Evolutionary conservation across 129 eudicot genomes (phyloP).

Genomic region (Tagetes patula): DNA sequence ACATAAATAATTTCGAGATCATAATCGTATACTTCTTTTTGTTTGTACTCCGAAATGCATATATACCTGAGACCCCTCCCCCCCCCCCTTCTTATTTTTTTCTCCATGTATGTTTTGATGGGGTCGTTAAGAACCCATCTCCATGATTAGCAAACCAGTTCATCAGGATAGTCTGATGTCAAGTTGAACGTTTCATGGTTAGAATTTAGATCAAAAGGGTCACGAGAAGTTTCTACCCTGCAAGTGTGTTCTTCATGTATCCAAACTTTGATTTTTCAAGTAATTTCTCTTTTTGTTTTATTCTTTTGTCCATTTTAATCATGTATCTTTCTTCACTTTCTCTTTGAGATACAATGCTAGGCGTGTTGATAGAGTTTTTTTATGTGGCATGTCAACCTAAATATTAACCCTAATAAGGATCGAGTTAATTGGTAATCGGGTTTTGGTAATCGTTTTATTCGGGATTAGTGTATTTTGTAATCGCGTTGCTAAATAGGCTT

Average conservation of each 20-base stretch:
- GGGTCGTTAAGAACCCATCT: not conserved
- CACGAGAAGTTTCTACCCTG: conserved; percentile 41
- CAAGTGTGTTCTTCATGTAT: conserved; percentile 80
- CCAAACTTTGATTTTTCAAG: conserved; percentile 66
- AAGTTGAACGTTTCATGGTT: conserved; percentile 18
- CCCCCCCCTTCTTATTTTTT: too few relatives aligned
- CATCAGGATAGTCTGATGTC: not conserved
- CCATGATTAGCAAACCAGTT: conserved; percentile 21
- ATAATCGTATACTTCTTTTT: conserved; percentile 32
- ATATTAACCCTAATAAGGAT: too few relatives aligned
- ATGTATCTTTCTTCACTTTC: conserved; percentile 93
- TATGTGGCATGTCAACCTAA: too few relatives aligned
- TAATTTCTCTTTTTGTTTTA: conserved; percentile 81
- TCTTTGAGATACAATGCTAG: conserved; percentile 37
- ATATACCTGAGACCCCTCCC: too few relatives aligned
- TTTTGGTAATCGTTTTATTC: too few relatives aligned
- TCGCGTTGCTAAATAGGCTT: too few relatives aligned
- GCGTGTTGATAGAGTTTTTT: too few relatives aligned
- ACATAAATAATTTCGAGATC: conserved; percentile 13
- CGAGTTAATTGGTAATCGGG: too few relatives aligned
- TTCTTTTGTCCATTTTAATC: conserved; percentile 87
- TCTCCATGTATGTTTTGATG: too few relatives aligned
- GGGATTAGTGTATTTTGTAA: too few relatives aligned
- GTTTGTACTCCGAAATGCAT: conserved; percentile 15
- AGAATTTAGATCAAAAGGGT: conserved; percentile 8